Evolutionary conservation across 1,284 basidiomycete species (phyloP).

Genomic region (Ustilago curta): DNA sequence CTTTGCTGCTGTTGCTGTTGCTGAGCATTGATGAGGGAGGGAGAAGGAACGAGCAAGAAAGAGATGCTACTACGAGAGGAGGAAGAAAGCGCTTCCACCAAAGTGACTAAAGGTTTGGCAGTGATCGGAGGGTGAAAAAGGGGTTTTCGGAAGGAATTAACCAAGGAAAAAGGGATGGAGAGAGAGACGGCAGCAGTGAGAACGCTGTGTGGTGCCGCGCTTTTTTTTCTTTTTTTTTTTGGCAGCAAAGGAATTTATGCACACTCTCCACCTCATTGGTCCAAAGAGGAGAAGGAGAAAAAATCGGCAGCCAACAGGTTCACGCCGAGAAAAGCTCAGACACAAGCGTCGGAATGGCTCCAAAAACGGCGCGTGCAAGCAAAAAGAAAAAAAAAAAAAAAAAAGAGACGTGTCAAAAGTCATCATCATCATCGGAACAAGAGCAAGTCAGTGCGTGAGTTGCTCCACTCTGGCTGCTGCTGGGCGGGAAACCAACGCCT

Average conservation of each 20-base stretch:
- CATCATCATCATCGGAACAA: neutral
- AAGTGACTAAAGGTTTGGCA: slow-evolving; percentile 1
- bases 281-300: neutral
- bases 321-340: neutral
- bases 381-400: too few species aligned
- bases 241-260: slow-evolving; percentile 4
- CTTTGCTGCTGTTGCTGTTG: slow-evolving; percentile 3
- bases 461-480: slow-evolving; percentile 1
- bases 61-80: slow-evolving; percentile 1
- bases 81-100: neutral
- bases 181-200: neutral
- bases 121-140: slow-evolving; percentile 55
- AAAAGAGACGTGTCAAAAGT: slow-evolving; percentile 5
- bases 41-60: neutral
- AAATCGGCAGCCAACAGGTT: neutral
- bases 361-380: too few species aligned
- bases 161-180: neutral
- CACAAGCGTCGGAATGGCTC: too few species aligned
- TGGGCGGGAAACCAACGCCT: neutral
- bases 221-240: neutral
- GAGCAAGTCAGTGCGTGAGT: neutral
- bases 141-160: slow-evolving; percentile 8
- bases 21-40: neutral
- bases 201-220: neutral
- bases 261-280: slow-evolving; percentile 10